phyloP scores from a whole-genome alignment of 1,284 basidiomycete species.

The Cutaneotrichosporon cutaneum region DNA sequence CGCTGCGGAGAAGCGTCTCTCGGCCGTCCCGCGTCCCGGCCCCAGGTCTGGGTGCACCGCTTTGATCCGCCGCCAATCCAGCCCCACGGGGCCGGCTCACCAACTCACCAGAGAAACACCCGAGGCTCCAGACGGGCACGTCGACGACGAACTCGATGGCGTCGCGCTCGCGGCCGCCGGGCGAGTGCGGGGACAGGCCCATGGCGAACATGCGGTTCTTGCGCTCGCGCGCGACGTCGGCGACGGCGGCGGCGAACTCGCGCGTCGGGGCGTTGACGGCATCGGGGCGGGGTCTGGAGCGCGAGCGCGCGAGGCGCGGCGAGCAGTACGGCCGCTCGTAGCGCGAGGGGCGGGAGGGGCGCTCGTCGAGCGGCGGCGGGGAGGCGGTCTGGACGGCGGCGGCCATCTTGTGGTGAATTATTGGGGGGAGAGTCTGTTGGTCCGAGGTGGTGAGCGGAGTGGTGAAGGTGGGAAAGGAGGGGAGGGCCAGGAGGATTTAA shows the following conservation, averaged over 20 bases:
- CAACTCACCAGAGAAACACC: slow-evolving; percentile 51
- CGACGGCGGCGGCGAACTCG: slow-evolving; percentile 15
- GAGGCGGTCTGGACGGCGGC: background rate
- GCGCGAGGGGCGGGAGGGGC: slow-evolving; percentile 3
- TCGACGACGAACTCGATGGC: slow-evolving; percentile 51
- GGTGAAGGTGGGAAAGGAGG: background rate
- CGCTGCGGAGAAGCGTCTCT: too few relatives aligned
- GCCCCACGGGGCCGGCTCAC: too few relatives aligned
- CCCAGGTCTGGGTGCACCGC: background rate
- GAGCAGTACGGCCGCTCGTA: slow-evolving; percentile 17
- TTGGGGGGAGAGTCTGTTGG: background rate
- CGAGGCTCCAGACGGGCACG: slow-evolving; percentile 50
- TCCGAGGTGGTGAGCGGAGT: background rate
- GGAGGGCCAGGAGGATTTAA: too few relatives aligned
- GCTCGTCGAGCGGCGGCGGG: background rate
- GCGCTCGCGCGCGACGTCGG: slow-evolving; percentile 12
- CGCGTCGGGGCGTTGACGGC: slow-evolving; percentile 15
- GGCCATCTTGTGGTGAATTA: background rate
- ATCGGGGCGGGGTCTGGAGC: slow-evolving; percentile 21
- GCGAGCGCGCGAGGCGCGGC: slow-evolving; percentile 21
- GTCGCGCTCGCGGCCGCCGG: slow-evolving; percentile 27
- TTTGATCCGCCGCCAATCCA: background rate
- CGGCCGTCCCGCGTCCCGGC: background rate
- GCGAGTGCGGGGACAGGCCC: slow-evolving; percentile 14
- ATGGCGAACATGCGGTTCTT: slow-evolving; percentile 16